These are phyloP conservation scores for Peterozyma xylosa DNA, from an alignment of 805 yeast genomes.

Conservation along the genomic window DNA sequence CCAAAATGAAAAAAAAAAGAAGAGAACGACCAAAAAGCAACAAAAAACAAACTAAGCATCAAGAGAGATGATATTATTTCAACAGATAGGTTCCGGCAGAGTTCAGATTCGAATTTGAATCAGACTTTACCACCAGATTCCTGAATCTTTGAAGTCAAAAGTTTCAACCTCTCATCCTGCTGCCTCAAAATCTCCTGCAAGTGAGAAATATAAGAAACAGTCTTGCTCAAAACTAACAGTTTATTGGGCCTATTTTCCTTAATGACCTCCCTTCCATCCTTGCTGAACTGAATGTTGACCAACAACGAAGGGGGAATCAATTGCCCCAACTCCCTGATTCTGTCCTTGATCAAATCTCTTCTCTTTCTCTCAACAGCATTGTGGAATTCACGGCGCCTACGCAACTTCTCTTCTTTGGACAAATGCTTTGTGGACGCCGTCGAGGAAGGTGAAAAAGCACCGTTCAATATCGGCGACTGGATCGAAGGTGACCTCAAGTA, in stretches of 20 bases:
- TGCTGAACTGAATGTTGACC: slow-evolving; percentile 23
- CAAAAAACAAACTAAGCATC: neutral
- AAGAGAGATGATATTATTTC: neutral
- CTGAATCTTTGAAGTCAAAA: slow-evolving; percentile 29
- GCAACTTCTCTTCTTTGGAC: slow-evolving; percentile 61
- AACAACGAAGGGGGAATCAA: slow-evolving; percentile 74
- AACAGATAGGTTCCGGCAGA: neutral
- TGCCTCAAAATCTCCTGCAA: slow-evolving; percentile 50
- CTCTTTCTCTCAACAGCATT: slow-evolving; percentile 92
- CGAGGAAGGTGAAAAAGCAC: slow-evolving; percentile 23
- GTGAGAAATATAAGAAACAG: slow-evolving; percentile 74
- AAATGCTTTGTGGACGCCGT: slow-evolving; percentile 24
- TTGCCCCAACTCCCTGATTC: slow-evolving; percentile 75
- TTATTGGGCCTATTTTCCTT: slow-evolving; percentile 78
- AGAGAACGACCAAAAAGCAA: neutral
- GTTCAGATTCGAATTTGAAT: neutral
- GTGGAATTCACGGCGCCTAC: slow-evolving; percentile 80
- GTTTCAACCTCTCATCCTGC: slow-evolving; percentile 42
- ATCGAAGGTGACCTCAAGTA: slow-evolving; percentile 25
- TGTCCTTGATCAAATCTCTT: slow-evolving; percentile 83
- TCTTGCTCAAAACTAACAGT: slow-evolving; percentile 64
- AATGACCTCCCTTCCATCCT: slow-evolving; percentile 20
- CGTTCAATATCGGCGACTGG: slow-evolving; percentile 15
- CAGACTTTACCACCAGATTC: neutral
- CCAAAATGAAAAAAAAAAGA: neutral